A percentile compares a stretch with the other conserved stretches of the same genome.
Conservation (phyloP, 208 protist species). For the Borovskyia barvae region DNA sequence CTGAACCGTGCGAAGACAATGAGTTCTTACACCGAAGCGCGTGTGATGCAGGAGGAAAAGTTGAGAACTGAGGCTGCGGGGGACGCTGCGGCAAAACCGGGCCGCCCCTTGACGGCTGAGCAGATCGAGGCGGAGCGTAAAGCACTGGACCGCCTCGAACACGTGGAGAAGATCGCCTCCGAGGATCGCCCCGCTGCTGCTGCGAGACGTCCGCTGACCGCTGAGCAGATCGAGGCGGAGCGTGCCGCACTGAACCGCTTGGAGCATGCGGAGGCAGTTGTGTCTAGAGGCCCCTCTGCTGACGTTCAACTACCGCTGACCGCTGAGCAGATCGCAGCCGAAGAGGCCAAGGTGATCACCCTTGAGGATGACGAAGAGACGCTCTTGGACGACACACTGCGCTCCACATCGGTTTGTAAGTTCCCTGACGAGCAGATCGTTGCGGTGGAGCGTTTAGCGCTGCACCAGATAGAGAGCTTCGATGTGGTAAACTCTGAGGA, state of each 20-base stretch:
- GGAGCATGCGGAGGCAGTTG: not conserved
- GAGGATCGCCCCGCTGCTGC: not conserved
- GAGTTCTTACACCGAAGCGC: conserved; percentile 16
- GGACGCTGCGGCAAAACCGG: not conserved
- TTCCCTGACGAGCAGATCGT: not conserved
- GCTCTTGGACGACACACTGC: no score
- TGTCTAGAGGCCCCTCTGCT: not conserved
- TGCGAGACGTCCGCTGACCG: not conserved
- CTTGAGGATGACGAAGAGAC: not conserved
- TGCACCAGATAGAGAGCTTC: not conserved
- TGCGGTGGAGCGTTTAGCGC: not conserved
- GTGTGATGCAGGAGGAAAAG: conserved; percentile 15
- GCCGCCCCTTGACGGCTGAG: not conserved
- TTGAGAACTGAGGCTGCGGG: not conserved
- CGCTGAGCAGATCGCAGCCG: conserved; percentile 4
- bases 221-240: not conserved
- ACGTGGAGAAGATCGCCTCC: not conserved
- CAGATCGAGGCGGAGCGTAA: conserved; percentile 1
- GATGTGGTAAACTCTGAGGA: no score
- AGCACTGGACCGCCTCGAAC: not conserved
- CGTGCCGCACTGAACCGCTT: not conserved
- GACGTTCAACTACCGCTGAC: not conserved
- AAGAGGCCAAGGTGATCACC: no score
- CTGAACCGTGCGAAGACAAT: not conserved
- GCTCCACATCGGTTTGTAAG: no score